Base-by-base conservation (phyloP, 352 stramenopile species). In the Phytophthora niederhauseri region DNA sequence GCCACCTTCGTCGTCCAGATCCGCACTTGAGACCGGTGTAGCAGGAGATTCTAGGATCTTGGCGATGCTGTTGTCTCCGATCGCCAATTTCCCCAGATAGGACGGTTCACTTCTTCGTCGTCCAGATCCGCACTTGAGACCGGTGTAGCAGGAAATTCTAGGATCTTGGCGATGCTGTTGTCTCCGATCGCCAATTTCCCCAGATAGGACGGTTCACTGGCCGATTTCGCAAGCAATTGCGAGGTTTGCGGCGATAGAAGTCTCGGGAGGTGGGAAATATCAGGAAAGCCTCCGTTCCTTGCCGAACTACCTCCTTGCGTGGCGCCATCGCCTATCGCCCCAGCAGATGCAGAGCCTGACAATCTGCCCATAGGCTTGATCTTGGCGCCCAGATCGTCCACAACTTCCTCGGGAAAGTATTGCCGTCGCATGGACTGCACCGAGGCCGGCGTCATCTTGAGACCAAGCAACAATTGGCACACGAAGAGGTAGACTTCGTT, bases 401-500 rank as follows among this genome's bases (percentile, higher is more conserved):
- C 64, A 19, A 91, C 66, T 51, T 94, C 86, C n/a, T 94, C 86
- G 2, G 86, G 86, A 46, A 94, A 94, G 36, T 81, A 85, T 50
- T 94, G 79, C 3, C 78, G 59, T 11, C 86, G 75, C 80, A 86
- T 92, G 53, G 68, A 80, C 36, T 90, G 86, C n/a, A 94, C 80
- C 0, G 84, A 89, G 12, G 87, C 76, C 0, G 84, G 73, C 6
- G 71, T 89, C 53, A 94, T 73, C 41, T 90, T 87, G 12, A 94
- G 73, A 0, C 86, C 86, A 4, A 94, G 76, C 48, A 94, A 56
- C 6, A 94, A 63, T 54, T 93, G 77, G n/a, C 82, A 84, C 12
- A 94, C 80, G 48, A 94, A 91, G 2, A 94, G 66, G 60, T 90
- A 94, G 3, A 92, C 72, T 12, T 89, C 71, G 61, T 84, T 89